Percentiles rank a stretch among this genome's conserved stretches.
phyloP scores from a whole-genome alignment of 2,329 filamentous ascomycete genomes.

The Alternaria metachromatica region DNA sequence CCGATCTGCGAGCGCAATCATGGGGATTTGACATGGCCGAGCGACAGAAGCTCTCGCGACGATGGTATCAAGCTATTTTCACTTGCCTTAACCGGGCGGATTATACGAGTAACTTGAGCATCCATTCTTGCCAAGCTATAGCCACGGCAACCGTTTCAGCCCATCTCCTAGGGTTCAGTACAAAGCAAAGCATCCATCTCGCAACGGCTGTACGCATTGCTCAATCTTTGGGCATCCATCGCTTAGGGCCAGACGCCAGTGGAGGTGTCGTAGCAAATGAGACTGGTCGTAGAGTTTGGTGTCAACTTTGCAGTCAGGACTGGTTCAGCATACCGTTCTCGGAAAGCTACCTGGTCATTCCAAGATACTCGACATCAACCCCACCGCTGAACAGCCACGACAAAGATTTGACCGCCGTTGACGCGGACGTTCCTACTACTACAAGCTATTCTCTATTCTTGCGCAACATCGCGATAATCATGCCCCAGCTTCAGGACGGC shows the following conservation, averaged over 20 bases:
- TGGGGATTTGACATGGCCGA: constrained; percentile 54
- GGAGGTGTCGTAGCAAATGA: constrained; percentile 25
- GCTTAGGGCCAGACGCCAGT: constrained; percentile 32
- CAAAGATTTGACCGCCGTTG: constrained; percentile 21
- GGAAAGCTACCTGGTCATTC: constrained; percentile 47
- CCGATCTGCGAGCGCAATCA: constrained; percentile 25
- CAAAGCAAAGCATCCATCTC: constrained; percentile 53
- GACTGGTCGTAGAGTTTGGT: constrained; percentile 45
- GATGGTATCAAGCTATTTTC: constrained; percentile 53
- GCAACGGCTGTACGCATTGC: constrained; percentile 55
- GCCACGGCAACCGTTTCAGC: constrained; percentile 53
- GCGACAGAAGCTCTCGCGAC: constrained; percentile 46
- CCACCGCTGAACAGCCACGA: constrained; percentile 38
- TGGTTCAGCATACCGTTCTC: constrained; percentile 52
- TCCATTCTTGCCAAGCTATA: constrained; percentile 54
- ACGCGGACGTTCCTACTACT: constrained; percentile 29
- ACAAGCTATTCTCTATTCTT: constrained; percentile 42
- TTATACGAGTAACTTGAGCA: constrained; percentile 44
- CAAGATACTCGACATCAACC: constrained; percentile 33
- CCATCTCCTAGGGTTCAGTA: constrained; percentile 54
- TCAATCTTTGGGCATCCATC: constrained; percentile 54
- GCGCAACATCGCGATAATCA: constrained; percentile 44
- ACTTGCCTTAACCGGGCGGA: constrained; percentile 52
- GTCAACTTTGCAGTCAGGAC: constrained; percentile 49
- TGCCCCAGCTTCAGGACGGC: constrained; percentile 47